These are phyloP conservation scores for Diaporthe capsici DNA, from an alignment of 2,329 filamentous ascomycete species.

Conservation along the genomic window DNA sequence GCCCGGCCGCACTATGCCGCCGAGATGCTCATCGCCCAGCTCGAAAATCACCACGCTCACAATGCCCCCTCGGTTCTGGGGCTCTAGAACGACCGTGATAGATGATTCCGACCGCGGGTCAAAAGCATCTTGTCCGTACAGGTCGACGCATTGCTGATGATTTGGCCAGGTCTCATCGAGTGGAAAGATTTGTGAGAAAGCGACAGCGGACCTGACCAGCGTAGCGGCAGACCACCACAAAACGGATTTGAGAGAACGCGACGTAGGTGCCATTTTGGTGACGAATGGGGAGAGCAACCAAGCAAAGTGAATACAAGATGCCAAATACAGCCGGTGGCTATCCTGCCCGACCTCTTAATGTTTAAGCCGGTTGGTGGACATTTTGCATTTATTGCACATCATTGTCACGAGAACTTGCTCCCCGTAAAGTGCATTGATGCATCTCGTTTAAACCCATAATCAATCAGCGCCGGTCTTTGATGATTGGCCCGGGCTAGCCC, in stretches of 20 bases:
- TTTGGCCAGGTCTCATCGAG: not conserved
- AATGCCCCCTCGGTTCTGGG: not conserved
- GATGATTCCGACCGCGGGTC: not conserved
- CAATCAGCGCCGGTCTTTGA: too few relatives aligned
- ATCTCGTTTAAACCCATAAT: not conserved
- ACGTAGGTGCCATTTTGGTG: not conserved
- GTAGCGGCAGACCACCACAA: not conserved
- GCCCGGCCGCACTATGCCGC: not conserved
- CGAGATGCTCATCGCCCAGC: not conserved
- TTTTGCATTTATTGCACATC: not conserved
- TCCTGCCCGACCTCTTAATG: not conserved
- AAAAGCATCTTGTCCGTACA: not conserved
- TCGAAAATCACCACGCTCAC: conserved; percentile 1
- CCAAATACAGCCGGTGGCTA: not conserved
- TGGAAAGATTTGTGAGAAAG: not conserved
- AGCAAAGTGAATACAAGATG: not conserved
- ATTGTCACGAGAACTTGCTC: not conserved
- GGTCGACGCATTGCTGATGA: not conserved
- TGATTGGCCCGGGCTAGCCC: too few relatives aligned
- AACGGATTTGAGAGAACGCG: not conserved
- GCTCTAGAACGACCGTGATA: not conserved
- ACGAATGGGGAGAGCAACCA: not conserved
- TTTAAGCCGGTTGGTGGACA: not conserved
- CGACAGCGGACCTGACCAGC: not conserved
- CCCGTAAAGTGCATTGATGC: not conserved